Base-by-base conservation (phyloP, 768 basidiomycete genomes). In the Dioszegia aurantiaca region DNA sequence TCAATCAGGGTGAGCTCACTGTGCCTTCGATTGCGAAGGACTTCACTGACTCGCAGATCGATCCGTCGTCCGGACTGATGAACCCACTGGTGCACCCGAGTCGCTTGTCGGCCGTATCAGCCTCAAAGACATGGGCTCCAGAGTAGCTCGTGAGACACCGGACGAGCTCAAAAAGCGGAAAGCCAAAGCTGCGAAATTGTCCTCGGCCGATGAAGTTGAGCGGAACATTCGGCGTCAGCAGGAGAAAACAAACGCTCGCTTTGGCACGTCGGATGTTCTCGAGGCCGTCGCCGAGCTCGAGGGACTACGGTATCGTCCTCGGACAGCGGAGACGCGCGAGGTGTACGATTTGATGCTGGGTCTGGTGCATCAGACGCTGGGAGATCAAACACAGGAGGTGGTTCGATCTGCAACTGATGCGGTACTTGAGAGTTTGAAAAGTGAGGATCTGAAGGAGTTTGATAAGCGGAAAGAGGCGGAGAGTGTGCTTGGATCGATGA, bases 401-500 rank as follows among this genome's bases (percentile, higher is more conserved):
- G 86, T 99, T 46, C 87, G 94, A 19, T 90, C 88, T 63, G 95
- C 95, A 1, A 88, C 95, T n/a, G 94, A 99, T 77, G 83, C 84
- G 0, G 86, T 93, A 1, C 79, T 99, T 46, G 90, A 93, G 78
- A 82, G 83, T 3, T 81, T 98, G 63, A 98, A 97, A 79, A 87
- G 83, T 65, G 91, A 95, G 65, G 81, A 82, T 58, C 74, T 90
- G 79, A 94, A 92, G 78, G 93, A 97, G 72, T 93, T 97, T 68
- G 94, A 97, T 81, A 93, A 92, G 82, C 94, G 97, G 78, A 88
- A 85, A 79, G 91, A 97, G 72, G 83, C 94, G 5, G 88, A 94
- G 76, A 85, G 85, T 17, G 82, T 89, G 48, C 77, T 84, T n/a
- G 77, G 90, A 12, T 62, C 81, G 0, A 73, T 93, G 12, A 77